These are phyloP conservation scores for Telopea speciosissima DNA, from an alignment of 177 flowering plant species.

Conservation along the genomic window DNA sequence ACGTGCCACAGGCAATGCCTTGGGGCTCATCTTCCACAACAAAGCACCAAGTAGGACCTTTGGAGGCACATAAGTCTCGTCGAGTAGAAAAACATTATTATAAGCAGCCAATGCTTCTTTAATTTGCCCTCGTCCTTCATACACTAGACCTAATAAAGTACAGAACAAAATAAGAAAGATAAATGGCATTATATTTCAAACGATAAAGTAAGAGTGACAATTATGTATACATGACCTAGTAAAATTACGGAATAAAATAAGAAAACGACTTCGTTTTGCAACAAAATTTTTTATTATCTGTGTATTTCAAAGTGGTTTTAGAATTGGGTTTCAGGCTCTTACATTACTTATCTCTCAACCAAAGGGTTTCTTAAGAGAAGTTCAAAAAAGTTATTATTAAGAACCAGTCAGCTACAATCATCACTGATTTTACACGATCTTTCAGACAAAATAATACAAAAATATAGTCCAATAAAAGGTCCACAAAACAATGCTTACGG, in stretches of 20 bases:
- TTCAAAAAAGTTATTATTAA: no score
- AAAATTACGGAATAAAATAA: background rate
- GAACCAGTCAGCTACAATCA: background rate
- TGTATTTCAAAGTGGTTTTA: background rate
- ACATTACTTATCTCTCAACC: background rate
- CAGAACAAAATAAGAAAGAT: no score
- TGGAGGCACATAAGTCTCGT: slow-evolving; percentile 61
- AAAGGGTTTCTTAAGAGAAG: background rate
- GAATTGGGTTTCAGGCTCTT: background rate
- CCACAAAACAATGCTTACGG: background rate
- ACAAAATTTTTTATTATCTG: no score
- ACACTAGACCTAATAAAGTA: slow-evolving; percentile 47
- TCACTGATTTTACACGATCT: background rate
- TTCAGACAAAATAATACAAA: background rate
- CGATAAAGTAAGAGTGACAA: no score
- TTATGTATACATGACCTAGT: slow-evolving; percentile 43
- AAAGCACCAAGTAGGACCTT: slow-evolving; percentile 56
- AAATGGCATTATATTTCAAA: no score
- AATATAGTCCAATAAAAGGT: background rate
- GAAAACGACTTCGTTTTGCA: background rate
- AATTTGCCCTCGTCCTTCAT: slow-evolving; percentile 49
- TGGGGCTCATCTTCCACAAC: slow-evolving; percentile 45
- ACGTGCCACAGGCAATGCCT: slow-evolving; percentile 66
- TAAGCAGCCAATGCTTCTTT: slow-evolving; percentile 56
- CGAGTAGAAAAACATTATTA: slow-evolving; percentile 48